Evolutionary conservation across 257 asterid genomes (phyloP), one percentile per base, ranked within the genome.

Genomic region (Rauvolfia tetraphylla): DNA sequence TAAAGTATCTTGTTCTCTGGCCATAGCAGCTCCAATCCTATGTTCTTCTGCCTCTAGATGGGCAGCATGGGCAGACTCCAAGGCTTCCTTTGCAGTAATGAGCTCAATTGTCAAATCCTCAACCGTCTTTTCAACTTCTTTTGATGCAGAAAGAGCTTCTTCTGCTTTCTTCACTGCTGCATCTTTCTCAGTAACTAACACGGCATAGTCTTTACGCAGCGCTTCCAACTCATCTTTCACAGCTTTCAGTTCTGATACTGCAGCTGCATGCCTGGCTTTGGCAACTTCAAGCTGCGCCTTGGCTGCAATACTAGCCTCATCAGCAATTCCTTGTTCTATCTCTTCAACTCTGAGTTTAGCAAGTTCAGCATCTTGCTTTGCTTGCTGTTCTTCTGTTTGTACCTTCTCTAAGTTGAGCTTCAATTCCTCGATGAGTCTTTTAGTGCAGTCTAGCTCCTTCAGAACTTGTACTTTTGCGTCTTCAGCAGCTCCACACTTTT

Each of bases 221-320:
- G 85, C 87, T 75, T 86, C 93, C 75, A 93, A 49, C 76, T 96
- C 95, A 0, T 80, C 87, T 53, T 76, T 81, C 14, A 90, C 92
- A 25, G 82, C 76, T 84, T 87, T 79, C 25, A 93, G 91, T 72
- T 96, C 97, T 4, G 92, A 38, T 68, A 89, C 84, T 12, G 98
- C 98, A 27, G 97, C 90, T 12, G 84, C 75, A 58, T 93, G 94
- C 78, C 98, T 80, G 3, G 97, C 96, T 77, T 79, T 87, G 25
- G 98, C 97, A 4, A 96, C 98, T 90, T 96, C 98, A 36, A 96
- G 92, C 90, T 96, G 97, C 14, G 95, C 98, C 90, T 85, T 96
- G 82, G 97, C 96, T 0, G 99, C 98, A 76, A 89, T 79, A 77
- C 98, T 90, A 58, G 92, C 83, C 68, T 90, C 98, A 41, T 89